These are phyloP conservation scores for Chondrostereum purpureum DNA, from an alignment of 1,284 basidiomycete genomes.

Conservation along the genomic window DNA sequence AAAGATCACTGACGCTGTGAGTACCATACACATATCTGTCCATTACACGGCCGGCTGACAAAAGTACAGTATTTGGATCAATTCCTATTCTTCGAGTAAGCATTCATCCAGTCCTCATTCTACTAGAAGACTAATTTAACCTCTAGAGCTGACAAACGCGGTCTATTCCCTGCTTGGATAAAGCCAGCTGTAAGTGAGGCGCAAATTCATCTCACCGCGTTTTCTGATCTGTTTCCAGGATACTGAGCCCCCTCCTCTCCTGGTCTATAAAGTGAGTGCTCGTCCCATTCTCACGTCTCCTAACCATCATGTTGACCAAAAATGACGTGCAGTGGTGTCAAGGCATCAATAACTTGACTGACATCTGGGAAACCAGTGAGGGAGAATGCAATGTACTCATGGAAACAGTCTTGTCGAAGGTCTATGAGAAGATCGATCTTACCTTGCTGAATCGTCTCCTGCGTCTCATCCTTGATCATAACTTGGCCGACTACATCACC, in stretches of 20 bases:
- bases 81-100: conserved; percentile 77
- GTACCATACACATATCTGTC: conserved; percentile 24
- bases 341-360: conserved; percentile 88
- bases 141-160: conserved; percentile 88
- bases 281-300: background rate
- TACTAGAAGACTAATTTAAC: conserved; percentile 20
- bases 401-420: conserved; percentile 93
- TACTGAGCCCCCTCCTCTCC: conserved; percentile 90
- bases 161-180: conserved; percentile 95
- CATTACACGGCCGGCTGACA: too few species aligned
- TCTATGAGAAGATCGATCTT: conserved; percentile 96
- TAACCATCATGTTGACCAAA: conserved; percentile 4
- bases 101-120: conserved; percentile 10
- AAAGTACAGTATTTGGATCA: conserved; percentile 85
- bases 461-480: conserved; percentile 93
- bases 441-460: conserved; percentile 90
- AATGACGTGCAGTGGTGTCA: conserved; percentile 66
- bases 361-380: conserved; percentile 95
- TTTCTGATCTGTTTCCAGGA: conserved; percentile 39
- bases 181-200: conserved; percentile 71
- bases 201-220: background rate
- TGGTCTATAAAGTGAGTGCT: conserved; percentile 82
- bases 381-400: conserved; percentile 96
- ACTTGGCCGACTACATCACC: conserved; percentile 96
- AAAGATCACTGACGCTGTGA: conserved; percentile 92